Evolutionary conservation across 345 rosid species (phyloP), one percentile per base, ranked within the genome.

Genomic region (Angophora floribunda): DNA sequence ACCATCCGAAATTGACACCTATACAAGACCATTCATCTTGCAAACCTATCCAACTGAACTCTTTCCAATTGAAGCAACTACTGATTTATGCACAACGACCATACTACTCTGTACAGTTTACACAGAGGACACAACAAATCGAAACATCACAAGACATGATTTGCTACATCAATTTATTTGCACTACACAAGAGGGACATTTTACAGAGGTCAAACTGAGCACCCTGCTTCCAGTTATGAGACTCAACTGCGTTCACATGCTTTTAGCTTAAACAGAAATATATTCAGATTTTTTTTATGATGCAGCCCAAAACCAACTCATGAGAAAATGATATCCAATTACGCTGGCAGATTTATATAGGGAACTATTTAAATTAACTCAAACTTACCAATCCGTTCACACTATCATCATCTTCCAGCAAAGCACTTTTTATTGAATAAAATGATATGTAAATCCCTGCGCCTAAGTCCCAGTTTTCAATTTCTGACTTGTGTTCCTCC

Each of bases 381-480:
- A 17, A 75, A 75, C 94, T 89, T 93, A 98, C 99, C 95, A 90
- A 90, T 92, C 93, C 94, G 89, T 78, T 91, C 91, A 90, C 91
- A 52, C 92, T 88, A 86, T 93, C 90, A 82, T 88, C 89, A 88
- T 93, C 96, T 87, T 92, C 98, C 87, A 89, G 90, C 86, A 94
- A 90, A 26, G 96, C 95, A 90, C 95, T 97, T 91, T 90, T 95
- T 87, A 95, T 87, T 85, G 92, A 90, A 92, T 96, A 97, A 90
- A 95, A 97, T n/a, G 95, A 92, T 86, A 96, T 90, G 90, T 95
- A 96, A 86, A 96, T 92, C 87, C 98, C 98, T 84, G 97, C 99
- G 91, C 99, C 99, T 90, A 98, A 93, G 90, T 97, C 99, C 99
- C 99, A 98, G 90, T 98, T 92, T 80, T 94, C 98, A 93, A 98